Percentiles rank a stretch among this genome's conserved stretches.
These are phyloP conservation scores for Parietaria judaica DNA, from an alignment of 306 rosid genomes.

Conservation along the genomic window DNA sequence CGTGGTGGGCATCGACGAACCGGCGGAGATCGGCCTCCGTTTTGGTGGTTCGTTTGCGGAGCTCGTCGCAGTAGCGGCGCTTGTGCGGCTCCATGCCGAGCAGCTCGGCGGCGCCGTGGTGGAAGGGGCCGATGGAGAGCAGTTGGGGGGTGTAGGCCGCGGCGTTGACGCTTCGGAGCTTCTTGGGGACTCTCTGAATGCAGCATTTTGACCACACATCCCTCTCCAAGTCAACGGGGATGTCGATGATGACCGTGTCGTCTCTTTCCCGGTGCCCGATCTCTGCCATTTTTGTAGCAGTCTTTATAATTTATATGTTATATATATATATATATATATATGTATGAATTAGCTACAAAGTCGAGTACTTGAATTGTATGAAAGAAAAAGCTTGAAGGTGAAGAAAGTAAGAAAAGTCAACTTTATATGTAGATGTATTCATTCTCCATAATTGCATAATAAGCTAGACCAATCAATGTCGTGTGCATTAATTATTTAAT, in stretches of 20 bases:
- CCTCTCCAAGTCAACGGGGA: background rate
- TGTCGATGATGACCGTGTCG: background rate
- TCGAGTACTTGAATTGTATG: too few relatives aligned
- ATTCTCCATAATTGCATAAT: too few relatives aligned
- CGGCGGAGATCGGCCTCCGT: background rate
- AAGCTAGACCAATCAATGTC: too few relatives aligned
- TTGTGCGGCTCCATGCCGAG: constrained; percentile 28
- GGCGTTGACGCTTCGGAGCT: constrained; percentile 21
- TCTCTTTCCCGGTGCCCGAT: background rate
- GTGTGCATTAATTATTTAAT: too few relatives aligned
- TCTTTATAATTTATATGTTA: too few relatives aligned
- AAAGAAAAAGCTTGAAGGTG: too few relatives aligned
- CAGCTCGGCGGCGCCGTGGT: background rate
- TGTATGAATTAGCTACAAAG: too few relatives aligned
- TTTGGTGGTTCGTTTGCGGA: constrained; percentile 15
- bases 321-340: too few relatives aligned
- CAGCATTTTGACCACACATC: constrained; percentile 7
- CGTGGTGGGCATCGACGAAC: background rate
- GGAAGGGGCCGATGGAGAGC: constrained; percentile 47
- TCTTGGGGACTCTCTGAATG: constrained; percentile 32
- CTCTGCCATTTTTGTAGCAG: background rate
- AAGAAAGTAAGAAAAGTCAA: too few relatives aligned
- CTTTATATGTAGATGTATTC: too few relatives aligned
- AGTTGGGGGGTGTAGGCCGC: constrained; percentile 37
- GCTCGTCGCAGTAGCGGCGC: constrained; percentile 18